Base-by-base conservation (phyloP, 805 yeast genomes). In the Ogataea salicorniae region DNA sequence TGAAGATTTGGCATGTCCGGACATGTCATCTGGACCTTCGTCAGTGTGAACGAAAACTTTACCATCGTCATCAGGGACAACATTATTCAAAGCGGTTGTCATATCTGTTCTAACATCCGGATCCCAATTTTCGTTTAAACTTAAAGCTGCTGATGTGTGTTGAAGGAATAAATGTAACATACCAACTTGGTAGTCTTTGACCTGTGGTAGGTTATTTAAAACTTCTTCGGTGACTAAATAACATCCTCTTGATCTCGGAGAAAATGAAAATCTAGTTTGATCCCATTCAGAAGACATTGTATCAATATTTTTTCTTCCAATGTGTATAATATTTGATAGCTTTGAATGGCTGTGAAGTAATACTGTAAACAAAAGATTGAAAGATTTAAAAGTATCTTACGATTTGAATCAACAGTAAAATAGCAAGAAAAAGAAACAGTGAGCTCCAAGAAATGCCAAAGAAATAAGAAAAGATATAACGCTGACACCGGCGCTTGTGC, bases 21-120 rank as follows among this genome's bases (percentile, higher is more conserved):
- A 87, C 90, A 86, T 83, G 61, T 87, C 95, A 61, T 87, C 95
- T 3, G 86, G 75, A 0, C 88, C 95, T 64, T 87, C 95, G 46
- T 84, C 92, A 14, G 75, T 78, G 61, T 83, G 91, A 41, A 74
- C 58, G 55, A 83, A 84, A 35, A 66, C 61, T 40, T 60, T 55
- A 45, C 70, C 70, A 6, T 72, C 76, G 49, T 75, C 75, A 57
- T 86, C 92, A 0, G 95, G 95, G 3, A 79, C 87, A 48, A 86
- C 69, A 44, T 77, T 68, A 56, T 81, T 84, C 54, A 87, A 64
- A 1, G 85, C 77, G 22, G 75, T 72, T 9, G 75, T 72, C 87
- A 87, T 75, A 58, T 87, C 95, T 1, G 59, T 64, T 51, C 91
- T 73, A 13, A 87, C 95, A 59, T 83, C 90, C 0, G 89, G 80